A percentile compares a stretch with the other conserved stretches of the same genome.
phyloP scores from a whole-genome alignment of 345 rosid species.

The Eucalyptus marginata region DNA sequence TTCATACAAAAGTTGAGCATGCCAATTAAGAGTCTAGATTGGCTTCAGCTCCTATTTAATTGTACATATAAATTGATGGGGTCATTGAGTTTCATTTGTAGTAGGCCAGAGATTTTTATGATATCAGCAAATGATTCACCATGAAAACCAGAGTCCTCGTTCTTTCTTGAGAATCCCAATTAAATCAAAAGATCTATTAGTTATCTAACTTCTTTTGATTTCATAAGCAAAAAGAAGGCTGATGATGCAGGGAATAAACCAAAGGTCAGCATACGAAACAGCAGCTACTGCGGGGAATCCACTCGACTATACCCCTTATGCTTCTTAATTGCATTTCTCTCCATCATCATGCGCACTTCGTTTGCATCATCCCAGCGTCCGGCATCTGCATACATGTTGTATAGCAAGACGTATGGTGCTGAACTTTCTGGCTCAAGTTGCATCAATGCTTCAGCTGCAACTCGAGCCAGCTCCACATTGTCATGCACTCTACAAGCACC shows the following conservation, averaged over 20 bases:
- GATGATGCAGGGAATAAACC: not conserved
- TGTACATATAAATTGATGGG: not conserved
- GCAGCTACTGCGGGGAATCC: not conserved
- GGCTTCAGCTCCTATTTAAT: not conserved
- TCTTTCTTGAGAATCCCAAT: not conserved
- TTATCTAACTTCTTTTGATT: not conserved
- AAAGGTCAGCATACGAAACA: not conserved
- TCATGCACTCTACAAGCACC: conserved; percentile 55
- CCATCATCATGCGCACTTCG: conserved; percentile 43
- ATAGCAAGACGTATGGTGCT: conserved; percentile 48
- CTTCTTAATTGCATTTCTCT: conserved; percentile 36
- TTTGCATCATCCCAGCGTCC: conserved; percentile 60
- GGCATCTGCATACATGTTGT: conserved; percentile 55
- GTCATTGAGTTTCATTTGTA: not conserved
- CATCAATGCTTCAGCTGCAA: conserved; percentile 62
- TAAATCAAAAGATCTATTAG: not conserved
- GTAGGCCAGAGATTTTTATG: not conserved
- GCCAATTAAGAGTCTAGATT: not conserved
- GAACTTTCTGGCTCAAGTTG: conserved; percentile 64
- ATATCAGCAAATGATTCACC: not conserved
- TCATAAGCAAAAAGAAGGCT: not conserved
- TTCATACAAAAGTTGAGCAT: not conserved
- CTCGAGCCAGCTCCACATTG: conserved; percentile 32
- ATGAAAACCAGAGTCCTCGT: not conserved
- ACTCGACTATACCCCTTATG: conserved; percentile 38